These are phyloP conservation scores for Suillus cothurnatus DNA, from an alignment of 768 basidiomycete genomes.

Conservation along the genomic window DNA sequence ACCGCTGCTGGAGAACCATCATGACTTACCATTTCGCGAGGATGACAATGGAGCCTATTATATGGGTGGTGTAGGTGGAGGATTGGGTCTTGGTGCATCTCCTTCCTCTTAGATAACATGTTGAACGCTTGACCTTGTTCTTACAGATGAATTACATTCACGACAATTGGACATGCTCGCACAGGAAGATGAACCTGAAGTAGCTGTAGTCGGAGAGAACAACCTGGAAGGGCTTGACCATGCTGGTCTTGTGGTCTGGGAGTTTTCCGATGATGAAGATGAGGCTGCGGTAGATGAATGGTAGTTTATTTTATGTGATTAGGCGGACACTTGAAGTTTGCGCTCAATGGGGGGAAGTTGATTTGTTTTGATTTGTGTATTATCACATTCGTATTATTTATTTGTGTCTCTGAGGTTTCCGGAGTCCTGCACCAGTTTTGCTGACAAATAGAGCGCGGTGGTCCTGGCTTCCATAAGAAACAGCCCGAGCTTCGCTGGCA, in stretches of 20 bases:
- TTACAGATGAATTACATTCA: background rate
- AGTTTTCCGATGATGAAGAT: background rate
- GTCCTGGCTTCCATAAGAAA: background rate
- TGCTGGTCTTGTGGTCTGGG: constrained; percentile 5
- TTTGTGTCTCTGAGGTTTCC: background rate
- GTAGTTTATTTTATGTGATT: background rate
- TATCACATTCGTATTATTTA: too few species aligned
- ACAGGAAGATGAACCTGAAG: background rate
- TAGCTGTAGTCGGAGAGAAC: background rate
- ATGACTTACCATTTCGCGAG: constrained; percentile 13
- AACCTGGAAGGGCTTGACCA: background rate
- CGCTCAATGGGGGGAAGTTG: too few species aligned
- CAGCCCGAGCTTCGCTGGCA: too few species aligned
- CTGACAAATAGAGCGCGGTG: background rate
- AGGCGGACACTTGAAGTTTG: background rate
- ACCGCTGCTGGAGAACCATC: background rate
- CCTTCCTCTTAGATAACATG: background rate
- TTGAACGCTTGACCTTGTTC: background rate
- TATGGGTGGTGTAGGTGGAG: constrained; percentile 4
- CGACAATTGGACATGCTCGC: background rate
- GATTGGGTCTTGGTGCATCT: background rate
- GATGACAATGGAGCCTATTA: constrained; percentile 20
- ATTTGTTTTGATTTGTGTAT: too few species aligned
- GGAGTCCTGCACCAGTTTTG: background rate
- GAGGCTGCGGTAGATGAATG: background rate